phyloP scores from a whole-genome alignment of 768 basidiomycete species.

The Leucocoprinus leucothites region DNA sequence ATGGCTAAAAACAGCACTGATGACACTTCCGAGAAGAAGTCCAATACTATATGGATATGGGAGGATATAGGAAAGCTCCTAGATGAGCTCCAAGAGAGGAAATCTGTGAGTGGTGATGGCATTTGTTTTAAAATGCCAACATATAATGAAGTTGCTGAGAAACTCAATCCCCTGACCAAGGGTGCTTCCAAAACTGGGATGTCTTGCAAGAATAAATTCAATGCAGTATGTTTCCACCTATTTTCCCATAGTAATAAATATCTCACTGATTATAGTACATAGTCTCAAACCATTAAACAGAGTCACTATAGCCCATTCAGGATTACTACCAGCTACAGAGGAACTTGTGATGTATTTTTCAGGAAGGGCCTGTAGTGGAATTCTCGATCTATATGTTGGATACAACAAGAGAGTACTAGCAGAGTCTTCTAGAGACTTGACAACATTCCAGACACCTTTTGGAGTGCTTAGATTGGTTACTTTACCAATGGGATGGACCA shows the following conservation, averaged over 20 bases:
- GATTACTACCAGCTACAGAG: conserved; percentile 25
- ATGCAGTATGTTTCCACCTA: no score
- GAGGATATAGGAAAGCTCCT: no score
- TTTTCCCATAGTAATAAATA: conserved; percentile 36
- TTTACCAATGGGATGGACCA: conserved; percentile 15
- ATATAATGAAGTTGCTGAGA: no score
- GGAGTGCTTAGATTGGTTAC: conserved; percentile 7
- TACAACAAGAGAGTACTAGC: conserved; percentile 3
- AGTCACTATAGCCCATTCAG: conserved; percentile 27
- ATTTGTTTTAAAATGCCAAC: no score
- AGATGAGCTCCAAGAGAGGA: no score
- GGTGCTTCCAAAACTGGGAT: no score
- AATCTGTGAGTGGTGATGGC: no score
- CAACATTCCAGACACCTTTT: conserved; percentile 12
- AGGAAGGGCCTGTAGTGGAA: conserved; percentile 1
- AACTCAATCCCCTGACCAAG: no score
- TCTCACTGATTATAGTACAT: conserved; percentile 38
- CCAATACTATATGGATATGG: no score
- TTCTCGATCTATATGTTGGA: conserved; percentile 9
- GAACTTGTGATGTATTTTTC: conserved; percentile 22
- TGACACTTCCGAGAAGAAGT: no score
- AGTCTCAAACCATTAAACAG: conserved; percentile 32
- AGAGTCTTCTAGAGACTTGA: conserved; percentile 6
- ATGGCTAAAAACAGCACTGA: no score
- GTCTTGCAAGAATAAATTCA: no score